Percentiles rank a stretch among this genome's conserved stretches.
phyloP scores from a whole-genome alignment of 2,329 filamentous ascomycete genomes.

The Trichophaea hybrida region DNA sequence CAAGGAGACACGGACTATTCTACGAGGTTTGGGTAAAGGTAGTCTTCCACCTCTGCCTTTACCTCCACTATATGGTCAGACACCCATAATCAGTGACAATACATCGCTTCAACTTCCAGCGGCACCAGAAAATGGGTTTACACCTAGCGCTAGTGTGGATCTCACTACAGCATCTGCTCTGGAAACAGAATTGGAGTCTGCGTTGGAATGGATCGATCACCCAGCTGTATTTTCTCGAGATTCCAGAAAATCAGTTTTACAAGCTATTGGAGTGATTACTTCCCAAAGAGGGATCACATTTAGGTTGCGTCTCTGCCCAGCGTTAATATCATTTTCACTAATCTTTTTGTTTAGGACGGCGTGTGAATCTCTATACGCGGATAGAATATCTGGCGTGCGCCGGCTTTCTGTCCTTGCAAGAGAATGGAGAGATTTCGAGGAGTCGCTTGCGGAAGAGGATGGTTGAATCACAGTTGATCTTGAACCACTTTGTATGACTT shows the following conservation, averaged over 20 bases:
- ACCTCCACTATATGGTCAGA: conserved; percentile 31
- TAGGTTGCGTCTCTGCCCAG: conserved; percentile 26
- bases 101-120: conserved; percentile 22
- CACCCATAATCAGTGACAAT: conserved; percentile 11
- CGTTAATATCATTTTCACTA: not conserved
- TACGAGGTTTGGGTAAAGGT: conserved; percentile 91
- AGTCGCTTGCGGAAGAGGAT: conserved; percentile 27
- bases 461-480: not conserved
- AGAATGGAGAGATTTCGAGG: conserved; percentile 62
- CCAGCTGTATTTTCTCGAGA: conserved; percentile 89
- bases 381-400: conserved; percentile 66
- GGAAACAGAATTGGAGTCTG: conserved; percentile 77
- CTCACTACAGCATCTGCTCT: conserved; percentile 65
- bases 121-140: conserved; percentile 39
- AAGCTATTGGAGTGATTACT: conserved; percentile 92
- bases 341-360: conserved; percentile 41
- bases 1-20: conserved; percentile 82
- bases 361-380: conserved; percentile 79
- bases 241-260: conserved; percentile 84
- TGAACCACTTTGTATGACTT: too few species aligned
- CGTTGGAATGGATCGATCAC: conserved; percentile 94
- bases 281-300: conserved; percentile 90
- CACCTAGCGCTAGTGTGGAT: conserved; percentile 63
- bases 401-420: conserved; percentile 67
- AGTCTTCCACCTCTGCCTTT: conserved; percentile 79